A percentile compares a stretch with the other conserved stretches of the same genome.
These are phyloP conservation scores for Melampsora larici-populina DNA, from an alignment of 1,284 basidiomycete species.

Conservation along the genomic window DNA sequence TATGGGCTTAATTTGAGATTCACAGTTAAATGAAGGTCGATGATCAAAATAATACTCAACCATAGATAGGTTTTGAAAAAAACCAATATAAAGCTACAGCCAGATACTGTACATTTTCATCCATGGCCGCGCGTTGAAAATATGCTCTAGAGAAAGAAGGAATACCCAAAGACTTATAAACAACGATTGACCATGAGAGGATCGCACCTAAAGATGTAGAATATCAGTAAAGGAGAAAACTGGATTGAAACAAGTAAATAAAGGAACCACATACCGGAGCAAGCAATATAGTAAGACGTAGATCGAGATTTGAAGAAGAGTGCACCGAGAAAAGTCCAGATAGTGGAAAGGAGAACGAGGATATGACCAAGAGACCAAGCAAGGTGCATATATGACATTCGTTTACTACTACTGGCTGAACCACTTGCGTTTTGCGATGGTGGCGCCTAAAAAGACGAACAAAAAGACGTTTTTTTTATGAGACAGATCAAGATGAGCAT, in stretches of 20 bases:
- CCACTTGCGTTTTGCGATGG: neutral
- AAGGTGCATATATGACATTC: constrained; percentile 52
- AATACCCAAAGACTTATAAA: constrained; percentile 51
- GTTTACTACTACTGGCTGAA: constrained; percentile 46
- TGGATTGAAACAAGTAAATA: neutral
- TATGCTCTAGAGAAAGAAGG: constrained; percentile 52
- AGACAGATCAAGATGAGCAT: no score
- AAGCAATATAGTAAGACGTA: constrained; percentile 39
- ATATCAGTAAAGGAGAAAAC: neutral
- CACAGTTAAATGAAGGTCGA: neutral
- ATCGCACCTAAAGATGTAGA: constrained; percentile 50
- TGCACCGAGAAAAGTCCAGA: constrained; percentile 50
- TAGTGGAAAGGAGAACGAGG: constrained; percentile 51
- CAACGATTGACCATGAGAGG: constrained; percentile 53
- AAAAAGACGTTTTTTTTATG: neutral
- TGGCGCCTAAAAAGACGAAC: constrained; percentile 12
- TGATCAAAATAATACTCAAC: constrained; percentile 44
- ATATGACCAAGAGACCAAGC: constrained; percentile 54
- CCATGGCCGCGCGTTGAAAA: constrained; percentile 53
- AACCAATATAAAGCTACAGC: constrained; percentile 54
- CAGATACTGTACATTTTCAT: constrained; percentile 54
- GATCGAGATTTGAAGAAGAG: constrained; percentile 46
- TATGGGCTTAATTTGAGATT: neutral
- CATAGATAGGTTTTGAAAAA: constrained; percentile 53
- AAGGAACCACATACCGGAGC: constrained; percentile 16